phyloP scores from a whole-genome alignment of 2,329 filamentous ascomycete species.

The Lojkania enalia region DNA sequence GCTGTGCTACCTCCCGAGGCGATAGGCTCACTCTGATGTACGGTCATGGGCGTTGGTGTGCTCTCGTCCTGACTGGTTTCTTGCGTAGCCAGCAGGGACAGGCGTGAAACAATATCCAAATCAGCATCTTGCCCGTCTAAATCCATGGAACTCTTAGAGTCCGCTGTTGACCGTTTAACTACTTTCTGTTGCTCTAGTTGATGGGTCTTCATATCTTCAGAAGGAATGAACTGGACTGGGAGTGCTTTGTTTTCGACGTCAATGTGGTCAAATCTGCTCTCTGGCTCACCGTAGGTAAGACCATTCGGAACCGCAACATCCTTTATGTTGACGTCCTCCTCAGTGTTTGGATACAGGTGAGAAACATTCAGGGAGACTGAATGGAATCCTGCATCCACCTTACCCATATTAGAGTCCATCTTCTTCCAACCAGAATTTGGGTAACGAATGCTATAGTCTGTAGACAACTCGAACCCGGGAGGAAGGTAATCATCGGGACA shows the following conservation, averaged over 20 bases:
- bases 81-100: no score
- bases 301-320: constrained; percentile 2
- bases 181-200: no score
- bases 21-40: no score
- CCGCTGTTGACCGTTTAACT: no score
- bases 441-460: constrained; percentile 29
- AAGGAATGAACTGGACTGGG: no score
- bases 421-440: constrained; percentile 32
- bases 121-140: no score
- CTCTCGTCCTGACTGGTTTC: no score
- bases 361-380: constrained; percentile 31
- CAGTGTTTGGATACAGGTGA: constrained; percentile 17
- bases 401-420: constrained; percentile 36
- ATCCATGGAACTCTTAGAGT: no score
- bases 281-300: constrained; percentile 17
- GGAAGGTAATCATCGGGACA: constrained; percentile 47
- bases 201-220: no score
- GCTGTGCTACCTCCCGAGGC: no score
- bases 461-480: constrained; percentile 43
- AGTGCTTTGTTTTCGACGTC: constrained; percentile 8
- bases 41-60: no score
- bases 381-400: constrained; percentile 47
- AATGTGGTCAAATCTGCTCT: constrained; percentile 32
- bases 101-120: no score
- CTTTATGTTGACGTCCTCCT: neutral